Evolutionary conservation across 148 eudicot species (phyloP), one percentile per base, ranked within the genome.

Genomic region (Rhododendron vialii): DNA sequence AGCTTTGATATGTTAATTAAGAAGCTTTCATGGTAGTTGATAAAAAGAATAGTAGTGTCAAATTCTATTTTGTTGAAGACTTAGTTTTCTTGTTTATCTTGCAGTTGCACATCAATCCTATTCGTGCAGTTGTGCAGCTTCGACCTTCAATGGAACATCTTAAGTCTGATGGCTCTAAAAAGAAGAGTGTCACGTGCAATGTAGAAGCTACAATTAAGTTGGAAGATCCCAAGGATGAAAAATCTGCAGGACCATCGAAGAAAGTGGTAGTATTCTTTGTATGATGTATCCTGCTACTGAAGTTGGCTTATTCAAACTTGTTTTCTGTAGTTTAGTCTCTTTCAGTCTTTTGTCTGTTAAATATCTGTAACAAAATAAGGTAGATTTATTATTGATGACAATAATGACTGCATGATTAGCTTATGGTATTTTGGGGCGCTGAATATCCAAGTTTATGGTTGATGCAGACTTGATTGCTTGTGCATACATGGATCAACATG

Each of bases 71-170:
- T 20, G 57, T 83, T 35, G 24, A 63, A 45, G 76, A 43, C 73
- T 30, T 59, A 18, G 13, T 53, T 81, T 41, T 74, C 80, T 84
- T 83, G 50, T 76, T 87, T 86, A 77, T 90, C 69, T 86, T 95
- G 95, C 95, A 95, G 99, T 90, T 98, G 82, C 94, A 93, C 92
- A 89, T 98, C 87, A 93, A 94, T 86, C 99, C 96, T 86, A 84
- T 98, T 86, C 91, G 86, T 86, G 95, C 98, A 87, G 94, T 88
- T 88, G 93, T 93, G 83, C 99, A 98, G 89, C 96, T 98, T 65
- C 94, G 98, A 24, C 98, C 98, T 45, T 93, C 95, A 55, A 90
- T 94, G 95, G 91, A 90, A 17, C 93, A 89, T 89, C 89, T 92
- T 33, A 86, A 89, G 82, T 80, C 87, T 83, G 82, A 78, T 84